Evolutionary conservation across 2,329 filamentous ascomycete genomes (phyloP), one percentile per base, ranked within the genome.

Genomic region (Penicillium sp.): DNA sequence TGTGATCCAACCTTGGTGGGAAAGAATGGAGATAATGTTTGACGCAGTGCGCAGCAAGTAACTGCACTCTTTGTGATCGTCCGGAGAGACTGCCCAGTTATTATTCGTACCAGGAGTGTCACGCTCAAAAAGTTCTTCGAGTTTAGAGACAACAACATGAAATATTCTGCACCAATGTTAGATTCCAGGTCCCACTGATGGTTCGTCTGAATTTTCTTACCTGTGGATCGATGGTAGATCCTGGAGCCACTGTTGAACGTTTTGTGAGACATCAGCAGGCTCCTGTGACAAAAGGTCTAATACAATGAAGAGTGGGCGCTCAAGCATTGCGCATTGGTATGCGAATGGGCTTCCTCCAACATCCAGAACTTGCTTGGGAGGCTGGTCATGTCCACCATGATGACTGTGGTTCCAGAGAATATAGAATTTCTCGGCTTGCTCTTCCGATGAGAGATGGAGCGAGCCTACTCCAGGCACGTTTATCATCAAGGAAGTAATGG

Each of bases 221-320:
- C 70, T 80, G 55, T 81, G 79, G 33, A 87, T 75, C 41, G 79
- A 84, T 14, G 82, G 77, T 10, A 76, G 58, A 47, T 78, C 76
- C 49, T 90, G 89, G 3, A 98, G 81, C 93, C 94, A 97, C 50
- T 85, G 87, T 67, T 89, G 89, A 40, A 91, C 86, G 27, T 89
- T 89, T 75, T 92, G 89, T 61, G 89, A 91, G 14, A 89, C 79
- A 66, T 93, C 90, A 2, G 87, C 89, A 19, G 85, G 83, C 60
- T 91, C 87, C 59, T 93, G 88, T 18, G 85, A 77, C 1, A 98
- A 79, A 1, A 88, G 84, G 74, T 98, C 94, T 27, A 98, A 80
- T 62, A 96, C 83, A 11, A 96, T 77, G 62, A 97, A 89, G 18
- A 96, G 76, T 1, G 94, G 94, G 51, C 92, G 86, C 6, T 89